These are phyloP conservation scores for Ensete glaucum DNA, from an alignment of 176 grass and related monocot species.

Conservation along the genomic window DNA sequence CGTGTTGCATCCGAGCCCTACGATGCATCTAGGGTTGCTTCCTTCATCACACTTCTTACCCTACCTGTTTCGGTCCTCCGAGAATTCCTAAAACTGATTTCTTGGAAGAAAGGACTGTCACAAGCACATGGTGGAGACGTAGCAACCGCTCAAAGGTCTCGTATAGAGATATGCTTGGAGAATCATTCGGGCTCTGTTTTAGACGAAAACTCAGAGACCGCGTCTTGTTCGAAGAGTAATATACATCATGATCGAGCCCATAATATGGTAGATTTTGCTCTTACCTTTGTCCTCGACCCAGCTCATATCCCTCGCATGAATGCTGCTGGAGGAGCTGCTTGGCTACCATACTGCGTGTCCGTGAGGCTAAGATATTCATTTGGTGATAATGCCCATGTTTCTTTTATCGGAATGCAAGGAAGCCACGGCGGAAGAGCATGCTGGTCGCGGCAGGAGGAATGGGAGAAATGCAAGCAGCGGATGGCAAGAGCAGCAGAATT, in stretches of 20 bases:
- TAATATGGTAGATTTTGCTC: conserved; percentile 74
- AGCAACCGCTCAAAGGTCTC: conserved; percentile 72
- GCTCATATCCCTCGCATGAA: conserved; percentile 91
- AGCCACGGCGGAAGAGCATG: conserved; percentile 94
- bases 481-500: conserved; percentile 70
- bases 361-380: conserved; percentile 82
- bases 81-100: conserved; percentile 86
- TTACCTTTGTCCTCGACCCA: conserved; percentile 93
- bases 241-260: conserved; percentile 76
- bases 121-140: conserved; percentile 63
- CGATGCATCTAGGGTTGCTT: conserved; percentile 93
- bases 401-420: conserved; percentile 75
- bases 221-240: conserved; percentile 69
- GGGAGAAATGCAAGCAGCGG: conserved; percentile 90
- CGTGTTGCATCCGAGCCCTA: conserved; percentile 95
- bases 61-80: conserved; percentile 69
- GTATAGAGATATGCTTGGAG: conserved; percentile 94
- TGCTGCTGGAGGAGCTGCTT: conserved; percentile 87
- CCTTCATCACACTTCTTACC: conserved; percentile 95
- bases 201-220: conserved; percentile 40
- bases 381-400: conserved; percentile 59
- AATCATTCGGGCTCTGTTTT: conserved; percentile 68
- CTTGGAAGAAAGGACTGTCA: conserved; percentile 92
- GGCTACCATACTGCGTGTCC: conserved; percentile 94
- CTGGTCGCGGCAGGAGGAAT: conserved; percentile 77